Evolutionary conservation across 805 yeast species (phyloP), one percentile per base, ranked within the genome.

Genomic region (Candida xiaguanensis): DNA sequence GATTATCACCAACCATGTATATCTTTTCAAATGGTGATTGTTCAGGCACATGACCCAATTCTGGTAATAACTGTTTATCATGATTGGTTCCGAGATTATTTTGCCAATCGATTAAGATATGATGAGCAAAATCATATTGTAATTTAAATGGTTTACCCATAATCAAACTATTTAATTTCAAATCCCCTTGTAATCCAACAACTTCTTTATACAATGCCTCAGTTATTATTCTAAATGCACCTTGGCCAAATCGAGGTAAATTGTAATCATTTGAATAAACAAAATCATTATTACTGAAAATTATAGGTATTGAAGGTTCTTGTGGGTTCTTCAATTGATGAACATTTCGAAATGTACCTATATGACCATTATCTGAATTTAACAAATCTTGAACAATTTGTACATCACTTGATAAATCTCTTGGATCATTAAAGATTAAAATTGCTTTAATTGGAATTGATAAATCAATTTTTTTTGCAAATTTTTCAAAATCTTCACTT

Each of bases 1-100:
- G 98, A 59, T 93, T 93, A 62, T 93, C 99, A 20, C 99, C 99
- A 25, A 93, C 87, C 99, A 93, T 93, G 63, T 73, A 90, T 2
- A 93, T 83, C n/a, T 73, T 61, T 26, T 68, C 64, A 50, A 84
- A 63, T 5, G 68, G 68, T 31, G 61, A 47, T 14, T 45, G 41
- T 13, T 19, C 37, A 1, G 68, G 67, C 2, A 70, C 47, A n/a
- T 48, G 50, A 20, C 76, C 73, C 39, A 80, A 58, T 15, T 51
- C 54, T 1, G 85, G 85, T 13, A 67, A 49, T 14, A 56, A 46
- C 39, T 67, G 27, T 41, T 20, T 6, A 38, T 40, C 12, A 39
- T 34, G 8, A 40, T 33, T 33, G 37, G 43, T 9, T 46, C 45
- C 30, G 17, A 76, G 44, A 36, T 68, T 66, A 12, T 63, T 44